Evolutionary conservation across 768 basidiomycete species (phyloP).

Genomic region (Xerocomellus chrysenteron): DNA sequence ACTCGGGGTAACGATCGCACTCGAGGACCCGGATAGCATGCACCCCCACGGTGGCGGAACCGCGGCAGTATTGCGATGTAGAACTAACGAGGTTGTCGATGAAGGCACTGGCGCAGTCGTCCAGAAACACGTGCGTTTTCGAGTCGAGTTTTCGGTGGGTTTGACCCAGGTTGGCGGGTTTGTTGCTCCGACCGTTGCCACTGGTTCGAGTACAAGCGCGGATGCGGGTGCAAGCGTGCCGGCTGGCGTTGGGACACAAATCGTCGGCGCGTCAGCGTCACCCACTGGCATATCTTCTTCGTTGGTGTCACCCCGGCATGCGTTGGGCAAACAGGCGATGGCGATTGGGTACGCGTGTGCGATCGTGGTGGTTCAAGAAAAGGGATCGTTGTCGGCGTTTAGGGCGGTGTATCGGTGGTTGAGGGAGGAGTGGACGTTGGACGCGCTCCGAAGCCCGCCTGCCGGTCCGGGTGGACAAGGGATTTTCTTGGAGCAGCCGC

Average conservation of each 20-base stretch:
- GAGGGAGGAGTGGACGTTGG: slow-evolving; percentile 64
- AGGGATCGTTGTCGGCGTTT: slow-evolving; percentile 87
- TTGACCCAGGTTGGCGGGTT: slow-evolving; percentile 24
- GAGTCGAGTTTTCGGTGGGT: slow-evolving; percentile 66
- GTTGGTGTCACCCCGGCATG: slow-evolving; percentile 28
- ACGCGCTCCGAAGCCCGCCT: slow-evolving; percentile 31
- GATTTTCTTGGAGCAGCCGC: slow-evolving; percentile 41
- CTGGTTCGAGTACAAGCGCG: slow-evolving; percentile 12
- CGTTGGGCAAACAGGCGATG: slow-evolving; percentile 26
- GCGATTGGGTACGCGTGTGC: slow-evolving; percentile 50
- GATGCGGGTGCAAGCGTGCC: slow-evolving; percentile 14
- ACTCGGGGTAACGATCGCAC: slow-evolving; percentile 60
- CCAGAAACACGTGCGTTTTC: slow-evolving; percentile 79
- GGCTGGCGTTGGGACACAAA: not conserved
- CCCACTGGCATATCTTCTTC: slow-evolving; percentile 23
- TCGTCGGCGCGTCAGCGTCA: slow-evolving; percentile 18
- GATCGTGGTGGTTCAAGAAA: slow-evolving; percentile 82
- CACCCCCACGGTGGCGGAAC: slow-evolving; percentile 36
- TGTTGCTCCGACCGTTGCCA: slow-evolving; percentile 18
- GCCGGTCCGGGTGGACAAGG: slow-evolving; percentile 31
- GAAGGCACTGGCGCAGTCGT: slow-evolving; percentile 38
- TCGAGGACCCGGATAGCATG: slow-evolving; percentile 46
- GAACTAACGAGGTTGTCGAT: slow-evolving; percentile 49
- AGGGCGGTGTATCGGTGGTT: slow-evolving; percentile 71
- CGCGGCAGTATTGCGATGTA: slow-evolving; percentile 47